Evolutionary conservation across 768 basidiomycete species (phyloP).

Genomic region (Fibroporia radiculosa): DNA sequence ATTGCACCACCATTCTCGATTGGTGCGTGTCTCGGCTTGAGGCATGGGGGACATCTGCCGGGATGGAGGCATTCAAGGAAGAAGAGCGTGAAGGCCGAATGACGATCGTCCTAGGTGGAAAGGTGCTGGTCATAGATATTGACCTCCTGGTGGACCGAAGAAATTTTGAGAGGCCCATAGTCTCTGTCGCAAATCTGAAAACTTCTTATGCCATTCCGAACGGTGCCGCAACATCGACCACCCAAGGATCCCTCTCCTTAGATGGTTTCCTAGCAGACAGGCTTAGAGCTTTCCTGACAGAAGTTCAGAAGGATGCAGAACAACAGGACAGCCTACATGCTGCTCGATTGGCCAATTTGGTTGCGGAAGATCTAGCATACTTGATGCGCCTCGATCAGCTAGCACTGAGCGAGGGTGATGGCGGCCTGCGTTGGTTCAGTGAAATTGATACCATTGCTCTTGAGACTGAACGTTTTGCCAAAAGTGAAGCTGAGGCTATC

Average conservation of each 20-base stretch:
- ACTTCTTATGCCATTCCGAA: slow-evolving; percentile 62
- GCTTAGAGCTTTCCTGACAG: slow-evolving; percentile 49
- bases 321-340: slow-evolving; percentile 47
- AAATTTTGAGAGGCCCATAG: slow-evolving; percentile 27
- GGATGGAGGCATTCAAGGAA: slow-evolving; percentile 73
- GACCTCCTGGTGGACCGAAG: slow-evolving; percentile 46
- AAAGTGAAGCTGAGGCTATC: slow-evolving; percentile 43
- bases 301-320: slow-evolving; percentile 49
- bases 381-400: slow-evolving; percentile 67
- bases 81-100: slow-evolving; percentile 37
- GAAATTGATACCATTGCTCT: slow-evolving; percentile 50
- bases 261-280: slow-evolving; percentile 55
- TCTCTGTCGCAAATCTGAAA: slow-evolving; percentile 53
- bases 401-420: slow-evolving; percentile 51
- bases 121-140: slow-evolving; percentile 74
- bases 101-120: slow-evolving; percentile 64
- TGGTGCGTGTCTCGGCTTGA: slow-evolving; percentile 57
- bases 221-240: slow-evolving; percentile 24
- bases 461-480: slow-evolving; percentile 41
- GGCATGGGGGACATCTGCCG: slow-evolving; percentile 53
- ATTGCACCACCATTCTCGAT: slow-evolving; percentile 33
- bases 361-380: slow-evolving; percentile 54
- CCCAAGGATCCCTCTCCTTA: slow-evolving; percentile 45
- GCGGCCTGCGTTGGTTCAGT: slow-evolving; percentile 70
- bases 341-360: slow-evolving; percentile 36